Evolutionary conservation across 495 filamentous ascomycete genomes (phyloP).

Genomic region (Penicillium paxilli): DNA sequence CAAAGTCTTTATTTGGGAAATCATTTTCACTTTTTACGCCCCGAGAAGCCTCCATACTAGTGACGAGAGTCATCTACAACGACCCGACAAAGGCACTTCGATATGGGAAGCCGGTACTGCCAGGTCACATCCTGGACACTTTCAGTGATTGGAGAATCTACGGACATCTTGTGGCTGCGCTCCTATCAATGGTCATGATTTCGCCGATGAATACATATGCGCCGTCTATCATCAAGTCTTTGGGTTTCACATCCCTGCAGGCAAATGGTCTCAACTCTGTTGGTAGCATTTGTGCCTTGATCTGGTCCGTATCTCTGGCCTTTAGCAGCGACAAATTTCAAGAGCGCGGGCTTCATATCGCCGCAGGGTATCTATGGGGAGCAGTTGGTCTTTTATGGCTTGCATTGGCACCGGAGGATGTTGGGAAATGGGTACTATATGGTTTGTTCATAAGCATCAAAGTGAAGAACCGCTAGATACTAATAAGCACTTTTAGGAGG

Average conservation of each 20-base stretch:
- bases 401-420: constrained; percentile 1
- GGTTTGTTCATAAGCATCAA: background rate
- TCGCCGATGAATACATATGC: constrained; percentile 5
- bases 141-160: constrained; percentile 4
- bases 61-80: background rate
- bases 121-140: background rate
- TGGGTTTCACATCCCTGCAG: constrained; percentile 1
- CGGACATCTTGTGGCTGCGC: constrained; percentile 2
- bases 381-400: constrained; percentile 3
- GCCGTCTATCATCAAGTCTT: constrained; percentile 1
- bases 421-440: constrained; percentile 1
- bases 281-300: constrained; percentile 2
- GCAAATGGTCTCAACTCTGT: constrained; percentile 6
- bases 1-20: background rate
- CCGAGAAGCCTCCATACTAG: constrained; percentile 1
- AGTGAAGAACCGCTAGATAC: background rate
- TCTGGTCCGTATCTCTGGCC: constrained; percentile 6
- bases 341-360: constrained; percentile 1
- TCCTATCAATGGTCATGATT: constrained; percentile 5
- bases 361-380: constrained; percentile 2
- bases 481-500: background rate
- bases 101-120: constrained; percentile 1
- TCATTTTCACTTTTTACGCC: background rate
- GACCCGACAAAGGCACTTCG: constrained; percentile 2
- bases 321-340: constrained; percentile 4